Conservation (phyloP, 73 alveolate genomes). For the Loxodes magnus region DNA sequence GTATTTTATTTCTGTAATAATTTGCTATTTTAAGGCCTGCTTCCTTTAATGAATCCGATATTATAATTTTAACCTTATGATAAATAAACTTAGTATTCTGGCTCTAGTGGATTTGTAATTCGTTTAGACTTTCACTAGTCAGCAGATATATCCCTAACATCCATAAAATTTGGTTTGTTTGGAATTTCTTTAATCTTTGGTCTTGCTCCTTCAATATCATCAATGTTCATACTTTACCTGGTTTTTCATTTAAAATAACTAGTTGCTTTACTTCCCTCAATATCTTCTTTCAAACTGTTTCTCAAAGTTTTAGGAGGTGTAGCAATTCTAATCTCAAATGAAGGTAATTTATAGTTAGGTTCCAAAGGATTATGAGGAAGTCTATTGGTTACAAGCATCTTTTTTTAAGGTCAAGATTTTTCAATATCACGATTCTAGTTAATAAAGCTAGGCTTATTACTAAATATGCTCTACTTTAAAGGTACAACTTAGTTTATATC, state of each 20-base stretch:
- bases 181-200: slow-evolving; percentile 23
- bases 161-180: slow-evolving; percentile 22
- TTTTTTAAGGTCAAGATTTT: slow-evolving; percentile 32
- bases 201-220: slow-evolving; percentile 66
- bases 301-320: slow-evolving; percentile 76
- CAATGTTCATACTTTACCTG: slow-evolving; percentile 51
- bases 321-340: slow-evolving; percentile 53
- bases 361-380: slow-evolving; percentile 48
- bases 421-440: slow-evolving; percentile 29
- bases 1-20: slow-evolving; percentile 6
- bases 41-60: slow-evolving; percentile 43
- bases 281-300: slow-evolving; percentile 63
- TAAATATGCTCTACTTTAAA: slow-evolving; percentile 12
- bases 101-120: slow-evolving; percentile 69
- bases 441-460: slow-evolving; percentile 34
- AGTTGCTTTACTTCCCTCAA: slow-evolving; percentile 70
- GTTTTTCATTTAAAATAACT: slow-evolving; percentile 52
- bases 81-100: slow-evolving; percentile 37
- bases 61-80: slow-evolving; percentile 26
- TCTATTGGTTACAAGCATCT: slow-evolving; percentile 33
- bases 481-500: slow-evolving; percentile 9
- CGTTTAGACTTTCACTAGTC: slow-evolving; percentile 26
- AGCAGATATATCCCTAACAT: slow-evolving; percentile 32
- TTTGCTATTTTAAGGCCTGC: slow-evolving; percentile 23
- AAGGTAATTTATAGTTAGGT: slow-evolving; percentile 64